Conservation (phyloP, 1,284 basidiomycete species). For the Neolentinus lepideus region DNA sequence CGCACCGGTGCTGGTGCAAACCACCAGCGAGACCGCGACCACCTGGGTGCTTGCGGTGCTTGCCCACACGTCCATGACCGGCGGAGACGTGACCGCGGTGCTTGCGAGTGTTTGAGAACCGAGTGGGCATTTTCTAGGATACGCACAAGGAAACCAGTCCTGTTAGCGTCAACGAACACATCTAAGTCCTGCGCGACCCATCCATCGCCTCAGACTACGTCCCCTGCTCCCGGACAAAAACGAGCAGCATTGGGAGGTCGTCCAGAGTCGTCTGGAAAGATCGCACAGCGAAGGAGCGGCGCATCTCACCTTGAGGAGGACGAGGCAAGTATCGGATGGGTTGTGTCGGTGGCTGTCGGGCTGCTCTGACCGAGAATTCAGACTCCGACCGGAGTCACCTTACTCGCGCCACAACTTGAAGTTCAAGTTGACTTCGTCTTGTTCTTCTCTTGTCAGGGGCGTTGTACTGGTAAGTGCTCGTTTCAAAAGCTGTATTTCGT, state of each 20-base stretch:
- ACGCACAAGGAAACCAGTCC: background rate
- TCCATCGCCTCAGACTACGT: constrained; percentile 36
- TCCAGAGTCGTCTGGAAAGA: constrained; percentile 16
- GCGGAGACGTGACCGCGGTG: constrained; percentile 98
- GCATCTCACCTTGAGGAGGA: constrained; percentile 58
- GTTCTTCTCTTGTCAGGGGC: background rate
- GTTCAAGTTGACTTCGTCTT: background rate
- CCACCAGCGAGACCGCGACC: constrained; percentile 99
- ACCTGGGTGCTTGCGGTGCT: constrained; percentile 99
- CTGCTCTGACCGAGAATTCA: background rate
- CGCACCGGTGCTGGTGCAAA: constrained; percentile 96
- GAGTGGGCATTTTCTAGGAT: constrained; percentile 85
- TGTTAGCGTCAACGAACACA: constrained; percentile 8
- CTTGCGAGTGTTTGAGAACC: constrained; percentile 94
- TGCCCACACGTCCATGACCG: constrained; percentile 98
- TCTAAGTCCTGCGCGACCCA: constrained; percentile 28
- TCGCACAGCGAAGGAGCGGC: constrained; percentile 18
- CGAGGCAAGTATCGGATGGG: constrained; percentile 34
- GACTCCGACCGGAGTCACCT: background rate
- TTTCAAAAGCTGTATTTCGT: background rate
- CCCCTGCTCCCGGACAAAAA: constrained; percentile 19
- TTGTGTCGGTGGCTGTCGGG: constrained; percentile 13
- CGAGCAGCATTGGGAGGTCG: constrained; percentile 16
- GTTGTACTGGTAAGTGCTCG: constrained; percentile 1
- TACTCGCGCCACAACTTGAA: background rate